These are phyloP conservation scores for Yarrowia osloensis DNA, from an alignment of 805 yeast genomes.

Conservation along the genomic window DNA sequence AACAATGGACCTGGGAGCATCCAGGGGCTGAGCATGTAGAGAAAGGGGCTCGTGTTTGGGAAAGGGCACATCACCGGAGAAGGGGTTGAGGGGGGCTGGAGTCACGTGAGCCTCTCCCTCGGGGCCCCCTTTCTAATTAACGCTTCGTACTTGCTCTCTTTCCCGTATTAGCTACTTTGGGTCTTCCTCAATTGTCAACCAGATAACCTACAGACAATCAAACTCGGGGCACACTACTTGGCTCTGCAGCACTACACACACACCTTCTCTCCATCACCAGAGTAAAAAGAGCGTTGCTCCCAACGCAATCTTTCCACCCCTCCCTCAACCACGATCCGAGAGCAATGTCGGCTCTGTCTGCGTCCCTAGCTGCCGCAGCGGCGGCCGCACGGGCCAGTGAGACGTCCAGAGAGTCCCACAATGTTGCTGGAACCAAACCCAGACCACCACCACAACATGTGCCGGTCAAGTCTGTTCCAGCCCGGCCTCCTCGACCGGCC, in stretches of 20 bases:
- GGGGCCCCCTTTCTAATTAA: neutral
- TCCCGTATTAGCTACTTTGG: slow-evolving; percentile 24
- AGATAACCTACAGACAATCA: slow-evolving; percentile 27
- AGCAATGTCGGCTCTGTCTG: slow-evolving; percentile 31
- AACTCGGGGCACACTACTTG: slow-evolving; percentile 28
- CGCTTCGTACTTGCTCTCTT: slow-evolving; percentile 22
- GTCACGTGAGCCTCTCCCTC: neutral
- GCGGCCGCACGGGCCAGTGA: slow-evolving; percentile 28
- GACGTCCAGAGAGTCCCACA: slow-evolving; percentile 16
- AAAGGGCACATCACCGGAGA: neutral
- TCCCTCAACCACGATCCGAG: neutral
- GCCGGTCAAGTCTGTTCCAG: neutral
- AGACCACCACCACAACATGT: neutral
- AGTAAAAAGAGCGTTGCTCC: slow-evolving; percentile 22
- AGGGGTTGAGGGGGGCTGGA: no score
- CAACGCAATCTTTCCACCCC: slow-evolving; percentile 2
- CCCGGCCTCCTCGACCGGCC: neutral
- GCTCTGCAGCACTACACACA: slow-evolving; percentile 23
- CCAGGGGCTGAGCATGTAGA: slow-evolving; percentile 17
- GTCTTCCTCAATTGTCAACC: slow-evolving; percentile 22
- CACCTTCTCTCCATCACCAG: slow-evolving; percentile 21
- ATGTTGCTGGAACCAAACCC: neutral
- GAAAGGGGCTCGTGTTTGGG: neutral
- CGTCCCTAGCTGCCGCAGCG: slow-evolving; percentile 30
- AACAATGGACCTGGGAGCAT: neutral